These are phyloP conservation scores for Phlyctochytrium arcticum DNA, from an alignment of 192 early-diverging fungal genomes.

Conservation along the genomic window DNA sequence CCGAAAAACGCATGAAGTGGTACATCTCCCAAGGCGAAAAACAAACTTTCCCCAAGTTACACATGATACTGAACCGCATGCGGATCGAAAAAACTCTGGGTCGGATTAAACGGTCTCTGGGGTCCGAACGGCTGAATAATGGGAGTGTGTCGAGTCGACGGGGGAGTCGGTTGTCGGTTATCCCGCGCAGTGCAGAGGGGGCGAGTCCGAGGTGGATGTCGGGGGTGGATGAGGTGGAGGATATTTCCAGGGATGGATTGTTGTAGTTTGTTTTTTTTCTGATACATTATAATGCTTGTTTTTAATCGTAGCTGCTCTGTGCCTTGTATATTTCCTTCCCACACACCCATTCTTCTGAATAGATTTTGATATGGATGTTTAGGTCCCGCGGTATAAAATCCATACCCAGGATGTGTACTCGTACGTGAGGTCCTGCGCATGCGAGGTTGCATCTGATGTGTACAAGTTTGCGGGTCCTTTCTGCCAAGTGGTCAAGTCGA, in stretches of 20 bases:
- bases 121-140: background rate
- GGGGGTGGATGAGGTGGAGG: background rate
- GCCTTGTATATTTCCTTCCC: background rate
- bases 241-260: background rate
- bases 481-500: no score
- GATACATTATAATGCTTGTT: background rate
- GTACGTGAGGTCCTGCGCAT: no score
- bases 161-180: background rate
- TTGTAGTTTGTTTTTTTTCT: background rate
- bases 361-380: background rate
- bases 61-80: conserved; percentile 72
- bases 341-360: background rate
- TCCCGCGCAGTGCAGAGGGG: background rate
- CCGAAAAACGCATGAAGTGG: conserved; percentile 42
- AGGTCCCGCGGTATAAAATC: background rate
- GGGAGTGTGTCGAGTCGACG: background rate
- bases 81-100: conserved; percentile 54
- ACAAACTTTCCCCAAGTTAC: conserved; percentile 73
- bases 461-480: no score
- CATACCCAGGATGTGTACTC: no score
- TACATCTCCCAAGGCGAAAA: conserved; percentile 59
- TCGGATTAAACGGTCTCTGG: background rate
- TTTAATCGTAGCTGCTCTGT: background rate
- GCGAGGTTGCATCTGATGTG: no score
- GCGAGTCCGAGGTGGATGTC: background rate